Evolutionary conservation across 2,329 filamentous ascomycete species (phyloP).

Genomic region (Mollisiaceae sp.): DNA sequence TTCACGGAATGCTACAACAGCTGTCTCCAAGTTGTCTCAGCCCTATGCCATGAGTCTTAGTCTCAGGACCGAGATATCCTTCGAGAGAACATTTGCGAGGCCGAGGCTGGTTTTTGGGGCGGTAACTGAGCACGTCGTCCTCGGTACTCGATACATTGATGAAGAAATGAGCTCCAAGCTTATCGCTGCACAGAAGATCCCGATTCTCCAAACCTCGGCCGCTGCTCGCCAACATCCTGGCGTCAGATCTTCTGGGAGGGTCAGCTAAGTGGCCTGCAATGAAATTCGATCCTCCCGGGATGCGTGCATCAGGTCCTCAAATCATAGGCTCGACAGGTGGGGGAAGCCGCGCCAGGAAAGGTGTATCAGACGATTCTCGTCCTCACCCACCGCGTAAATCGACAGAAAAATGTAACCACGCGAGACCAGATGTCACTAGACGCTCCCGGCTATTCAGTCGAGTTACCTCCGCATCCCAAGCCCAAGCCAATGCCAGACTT

Average conservation of each 20-base stretch:
- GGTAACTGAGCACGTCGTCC: conserved; percentile 2
- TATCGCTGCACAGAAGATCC: conserved; percentile 12
- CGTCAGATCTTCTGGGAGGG: conserved; percentile 27
- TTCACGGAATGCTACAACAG: conserved; percentile 21
- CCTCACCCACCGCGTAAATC: conserved; percentile 5
- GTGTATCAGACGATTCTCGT: conserved; percentile 12
- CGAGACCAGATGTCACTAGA: conserved; percentile 18
- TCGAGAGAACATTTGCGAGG: conserved; percentile 1
- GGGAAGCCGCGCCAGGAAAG: conserved; percentile 13
- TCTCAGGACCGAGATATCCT: conserved; percentile 7
- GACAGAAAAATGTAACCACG: conserved; percentile 14
- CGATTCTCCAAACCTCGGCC: neutral
- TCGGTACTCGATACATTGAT: conserved; percentile 13
- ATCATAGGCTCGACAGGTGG: conserved; percentile 6
- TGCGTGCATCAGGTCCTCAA: conserved; percentile 18
- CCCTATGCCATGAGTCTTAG: conserved; percentile 24
- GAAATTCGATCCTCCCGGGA: conserved; percentile 7
- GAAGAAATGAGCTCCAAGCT: conserved; percentile 25
- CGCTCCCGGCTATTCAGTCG: conserved; percentile 10
- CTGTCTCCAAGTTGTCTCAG: conserved; percentile 34
- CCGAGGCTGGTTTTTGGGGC: neutral
- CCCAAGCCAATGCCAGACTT: neutral
- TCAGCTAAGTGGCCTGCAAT: conserved; percentile 16
- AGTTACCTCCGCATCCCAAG: conserved; percentile 3
- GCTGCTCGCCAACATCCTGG: conserved; percentile 28